Percentiles rank a stretch among this genome's conserved stretches.
phyloP scores from a whole-genome alignment of 179 eudicot genomes.

The Patellifolia procumbens region DNA sequence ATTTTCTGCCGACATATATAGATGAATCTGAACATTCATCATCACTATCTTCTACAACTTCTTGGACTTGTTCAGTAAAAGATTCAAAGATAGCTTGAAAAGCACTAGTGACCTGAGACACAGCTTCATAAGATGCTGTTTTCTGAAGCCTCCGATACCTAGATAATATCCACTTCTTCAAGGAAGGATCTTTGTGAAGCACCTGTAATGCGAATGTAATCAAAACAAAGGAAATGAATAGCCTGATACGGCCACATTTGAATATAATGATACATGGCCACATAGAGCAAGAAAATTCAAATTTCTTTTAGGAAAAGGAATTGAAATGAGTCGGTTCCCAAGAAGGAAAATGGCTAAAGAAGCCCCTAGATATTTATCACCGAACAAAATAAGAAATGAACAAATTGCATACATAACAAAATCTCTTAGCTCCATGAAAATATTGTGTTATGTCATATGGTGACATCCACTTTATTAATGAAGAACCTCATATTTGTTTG shows the following conservation, averaged over 20 bases:
- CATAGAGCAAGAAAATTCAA: background rate
- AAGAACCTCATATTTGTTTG: background rate
- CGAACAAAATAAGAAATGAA: too few relatives aligned
- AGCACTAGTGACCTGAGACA: constrained; percentile 54
- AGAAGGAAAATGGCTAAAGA: background rate
- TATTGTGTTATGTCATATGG: background rate
- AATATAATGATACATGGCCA: background rate
- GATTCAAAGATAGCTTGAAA: constrained; percentile 63
- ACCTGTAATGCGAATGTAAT: constrained; percentile 47
- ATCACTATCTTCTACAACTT: constrained; percentile 41
- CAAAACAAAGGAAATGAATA: background rate
- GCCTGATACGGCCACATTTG: too few relatives aligned
- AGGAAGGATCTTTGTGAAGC: constrained; percentile 56
- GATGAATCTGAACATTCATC: constrained; percentile 53
- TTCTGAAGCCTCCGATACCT: constrained; percentile 61
- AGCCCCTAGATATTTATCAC: background rate
- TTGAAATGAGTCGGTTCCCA: background rate
- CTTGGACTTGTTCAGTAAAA: constrained; percentile 48
- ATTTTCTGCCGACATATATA: constrained; percentile 37
- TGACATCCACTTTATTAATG: background rate
- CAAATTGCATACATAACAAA: too few relatives aligned
- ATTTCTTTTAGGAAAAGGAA: background rate
- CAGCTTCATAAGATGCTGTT: constrained; percentile 58
- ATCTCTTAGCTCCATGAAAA: background rate
- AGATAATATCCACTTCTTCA: constrained; percentile 67